phyloP scores from a whole-genome alignment of 164 flowering plant species.

The Berberis vulgaris region DNA sequence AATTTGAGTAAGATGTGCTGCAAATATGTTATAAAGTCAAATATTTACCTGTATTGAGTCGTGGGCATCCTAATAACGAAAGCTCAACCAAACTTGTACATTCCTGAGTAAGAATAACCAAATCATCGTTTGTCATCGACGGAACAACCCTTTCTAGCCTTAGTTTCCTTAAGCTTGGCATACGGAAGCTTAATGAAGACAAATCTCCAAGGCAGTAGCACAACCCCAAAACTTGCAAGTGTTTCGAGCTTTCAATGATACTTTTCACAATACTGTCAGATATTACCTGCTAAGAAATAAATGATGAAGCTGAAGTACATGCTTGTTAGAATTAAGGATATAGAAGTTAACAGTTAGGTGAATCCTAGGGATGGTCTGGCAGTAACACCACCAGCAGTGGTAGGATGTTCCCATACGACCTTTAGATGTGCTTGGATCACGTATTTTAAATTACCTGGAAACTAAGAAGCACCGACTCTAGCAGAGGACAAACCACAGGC shows the following conservation, averaged over 20 bases:
- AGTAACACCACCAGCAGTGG: background rate
- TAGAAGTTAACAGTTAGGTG: background rate
- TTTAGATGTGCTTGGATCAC: background rate
- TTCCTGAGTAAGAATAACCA: conserved; percentile 39
- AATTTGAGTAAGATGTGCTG: too few species aligned
- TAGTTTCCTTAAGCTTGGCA: conserved; percentile 54
- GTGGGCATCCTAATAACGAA: conserved; percentile 60
- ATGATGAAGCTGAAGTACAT: background rate
- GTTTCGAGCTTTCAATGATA: conserved; percentile 31
- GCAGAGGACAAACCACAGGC: conserved; percentile 46
- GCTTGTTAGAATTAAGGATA: background rate
- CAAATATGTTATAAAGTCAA: background rate
- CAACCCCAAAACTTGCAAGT: conserved; percentile 39
- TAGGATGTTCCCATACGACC: too few species aligned
- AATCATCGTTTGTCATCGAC: conserved; percentile 67
- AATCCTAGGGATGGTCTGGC: background rate
- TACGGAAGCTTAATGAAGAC: conserved; percentile 41
- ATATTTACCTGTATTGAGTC: conserved; percentile 49
- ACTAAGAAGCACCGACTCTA: conserved; percentile 49
- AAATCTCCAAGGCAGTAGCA: conserved; percentile 71
- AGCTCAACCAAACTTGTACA: conserved; percentile 46
- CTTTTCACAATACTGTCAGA: conserved; percentile 42
- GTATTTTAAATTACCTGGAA: conserved; percentile 51
- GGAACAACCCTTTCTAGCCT: conserved; percentile 67
- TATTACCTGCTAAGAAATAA: conserved; percentile 36